These are phyloP conservation scores for Orbilia quercus DNA, from an alignment of 2,329 filamentous ascomycete species.

Conservation along the genomic window DNA sequence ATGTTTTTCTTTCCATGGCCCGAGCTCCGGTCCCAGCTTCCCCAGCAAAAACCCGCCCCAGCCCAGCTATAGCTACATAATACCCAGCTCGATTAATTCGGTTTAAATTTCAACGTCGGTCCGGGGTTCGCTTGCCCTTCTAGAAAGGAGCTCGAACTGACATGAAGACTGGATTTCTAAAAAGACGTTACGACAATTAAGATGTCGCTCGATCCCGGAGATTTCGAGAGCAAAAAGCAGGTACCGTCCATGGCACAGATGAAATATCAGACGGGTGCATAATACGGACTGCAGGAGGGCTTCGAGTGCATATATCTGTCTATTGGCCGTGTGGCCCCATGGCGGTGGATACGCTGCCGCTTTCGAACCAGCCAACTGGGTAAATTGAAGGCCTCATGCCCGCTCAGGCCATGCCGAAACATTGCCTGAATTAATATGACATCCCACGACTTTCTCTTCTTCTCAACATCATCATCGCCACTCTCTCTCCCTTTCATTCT, in stretches of 20 bases:
- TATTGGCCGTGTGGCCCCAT: too few species aligned
- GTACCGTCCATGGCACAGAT: background rate
- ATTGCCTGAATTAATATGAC: constrained; percentile 26
- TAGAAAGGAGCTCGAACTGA: background rate
- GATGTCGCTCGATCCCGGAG: too few species aligned
- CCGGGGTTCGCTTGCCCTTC: constrained; percentile 13
- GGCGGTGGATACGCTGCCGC: background rate
- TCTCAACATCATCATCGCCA: too few species aligned
- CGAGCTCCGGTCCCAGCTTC: too few species aligned
- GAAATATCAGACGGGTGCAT: too few species aligned
- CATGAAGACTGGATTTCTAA: background rate
- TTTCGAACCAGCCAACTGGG: background rate
- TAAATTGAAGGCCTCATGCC: constrained; percentile 7
- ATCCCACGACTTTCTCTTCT: background rate
- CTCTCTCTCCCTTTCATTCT: background rate
- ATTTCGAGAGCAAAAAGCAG: background rate
- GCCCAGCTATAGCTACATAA: too few species aligned
- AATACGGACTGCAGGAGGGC: too few species aligned
- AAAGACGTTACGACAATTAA: too few species aligned
- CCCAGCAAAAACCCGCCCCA: background rate
- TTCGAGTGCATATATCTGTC: too few species aligned
- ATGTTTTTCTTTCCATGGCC: background rate
- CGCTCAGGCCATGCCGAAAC: constrained; percentile 17
- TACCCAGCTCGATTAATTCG: too few species aligned
- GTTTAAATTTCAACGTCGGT: background rate